Evolutionary conservation across 495 filamentous ascomycete species (phyloP).

Genomic region (Penicillium canescens): DNA sequence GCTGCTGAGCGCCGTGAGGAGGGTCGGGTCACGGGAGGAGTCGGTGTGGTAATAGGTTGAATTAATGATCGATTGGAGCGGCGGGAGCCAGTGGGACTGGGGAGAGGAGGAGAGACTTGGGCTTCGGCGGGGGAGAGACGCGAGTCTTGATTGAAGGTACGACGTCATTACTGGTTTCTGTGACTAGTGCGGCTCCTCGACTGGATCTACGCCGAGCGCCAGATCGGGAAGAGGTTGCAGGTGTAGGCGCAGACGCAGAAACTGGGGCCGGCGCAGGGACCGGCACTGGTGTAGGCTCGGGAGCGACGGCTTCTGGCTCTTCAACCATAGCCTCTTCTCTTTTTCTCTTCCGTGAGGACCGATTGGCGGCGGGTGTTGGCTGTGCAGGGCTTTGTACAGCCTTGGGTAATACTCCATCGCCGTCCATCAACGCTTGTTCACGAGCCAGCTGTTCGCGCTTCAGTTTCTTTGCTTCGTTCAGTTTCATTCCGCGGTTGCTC

Average conservation of each 20-base stretch:
- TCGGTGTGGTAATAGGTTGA: slow-evolving; percentile 25
- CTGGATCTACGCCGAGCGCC: slow-evolving; percentile 20
- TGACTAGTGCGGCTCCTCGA: slow-evolving; percentile 47
- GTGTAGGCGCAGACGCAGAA: background rate
- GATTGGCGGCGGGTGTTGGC: slow-evolving; percentile 14
- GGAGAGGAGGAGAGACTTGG: slow-evolving; percentile 22
- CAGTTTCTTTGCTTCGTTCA: slow-evolving; percentile 90
- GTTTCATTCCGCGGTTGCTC: slow-evolving; percentile 84
- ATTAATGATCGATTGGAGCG: slow-evolving; percentile 21
- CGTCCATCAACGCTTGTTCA: slow-evolving; percentile 55
- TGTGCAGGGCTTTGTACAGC: slow-evolving; percentile 10
- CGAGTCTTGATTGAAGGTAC: slow-evolving; percentile 12
- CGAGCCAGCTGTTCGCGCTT: slow-evolving; percentile 73
- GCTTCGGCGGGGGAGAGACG: slow-evolving; percentile 17
- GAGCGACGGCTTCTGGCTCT: background rate
- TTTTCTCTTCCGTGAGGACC: slow-evolving; percentile 31
- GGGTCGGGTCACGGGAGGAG: slow-evolving; percentile 40
- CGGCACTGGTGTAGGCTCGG: background rate
- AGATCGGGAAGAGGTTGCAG: background rate
- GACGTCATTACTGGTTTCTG: slow-evolving; percentile 29
- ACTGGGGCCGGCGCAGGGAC: slow-evolving; percentile 1
- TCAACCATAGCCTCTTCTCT: slow-evolving; percentile 16
- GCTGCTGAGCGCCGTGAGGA: slow-evolving; percentile 47
- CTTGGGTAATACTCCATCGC: slow-evolving; percentile 11
- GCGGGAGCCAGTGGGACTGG: slow-evolving; percentile 32